A percentile compares a stretch with the other conserved stretches of the same genome.
Conservation (phyloP, 2,329 filamentous ascomycete species). For the Diaporthe velutina region DNA sequence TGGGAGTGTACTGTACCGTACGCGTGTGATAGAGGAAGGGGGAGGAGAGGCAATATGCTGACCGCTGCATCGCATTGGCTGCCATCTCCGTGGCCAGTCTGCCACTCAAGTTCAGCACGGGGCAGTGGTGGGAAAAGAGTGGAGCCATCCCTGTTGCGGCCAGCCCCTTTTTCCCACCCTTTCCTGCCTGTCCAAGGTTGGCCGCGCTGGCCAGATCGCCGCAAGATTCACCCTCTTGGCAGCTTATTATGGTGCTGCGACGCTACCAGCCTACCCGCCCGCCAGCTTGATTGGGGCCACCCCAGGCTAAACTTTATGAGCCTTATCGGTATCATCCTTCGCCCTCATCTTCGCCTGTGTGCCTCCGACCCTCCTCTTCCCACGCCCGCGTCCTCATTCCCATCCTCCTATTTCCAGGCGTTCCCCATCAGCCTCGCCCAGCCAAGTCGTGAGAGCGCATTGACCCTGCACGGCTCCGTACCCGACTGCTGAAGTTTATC, state of each 20-base stretch:
- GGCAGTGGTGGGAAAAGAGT: conserved; percentile 1
- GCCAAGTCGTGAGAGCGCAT: conserved; percentile 12
- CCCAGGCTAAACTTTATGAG: conserved; percentile 25
- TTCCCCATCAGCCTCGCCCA: neutral
- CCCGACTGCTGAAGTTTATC: conserved; percentile 22
- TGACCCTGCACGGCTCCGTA: conserved; percentile 27
- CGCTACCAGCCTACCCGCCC: conserved; percentile 4
- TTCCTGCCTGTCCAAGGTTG: neutral
- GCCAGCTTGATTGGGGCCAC: conserved; percentile 4
- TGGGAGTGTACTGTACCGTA: neutral
- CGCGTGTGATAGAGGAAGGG: neutral
- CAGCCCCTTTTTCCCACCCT: conserved; percentile 25
- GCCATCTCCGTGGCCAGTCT: conserved; percentile 8
- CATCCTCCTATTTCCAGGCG: conserved; percentile 23
- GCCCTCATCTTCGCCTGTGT: neutral
- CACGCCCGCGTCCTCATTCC: conserved; percentile 13
- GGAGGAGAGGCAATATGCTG: neutral
- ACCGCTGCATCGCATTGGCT: conserved; percentile 28
- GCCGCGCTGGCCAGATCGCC: conserved; percentile 30
- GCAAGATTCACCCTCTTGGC: conserved; percentile 31
- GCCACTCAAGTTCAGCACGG: conserved; percentile 14
- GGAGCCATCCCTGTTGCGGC: conserved; percentile 26
- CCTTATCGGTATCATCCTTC: conserved; percentile 29
- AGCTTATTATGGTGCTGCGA: conserved; percentile 24
- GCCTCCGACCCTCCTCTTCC: conserved; percentile 1